Evolutionary conservation across 495 filamentous ascomycete species (phyloP).

Genomic region (Rostrohypoxylon terebratum): DNA sequence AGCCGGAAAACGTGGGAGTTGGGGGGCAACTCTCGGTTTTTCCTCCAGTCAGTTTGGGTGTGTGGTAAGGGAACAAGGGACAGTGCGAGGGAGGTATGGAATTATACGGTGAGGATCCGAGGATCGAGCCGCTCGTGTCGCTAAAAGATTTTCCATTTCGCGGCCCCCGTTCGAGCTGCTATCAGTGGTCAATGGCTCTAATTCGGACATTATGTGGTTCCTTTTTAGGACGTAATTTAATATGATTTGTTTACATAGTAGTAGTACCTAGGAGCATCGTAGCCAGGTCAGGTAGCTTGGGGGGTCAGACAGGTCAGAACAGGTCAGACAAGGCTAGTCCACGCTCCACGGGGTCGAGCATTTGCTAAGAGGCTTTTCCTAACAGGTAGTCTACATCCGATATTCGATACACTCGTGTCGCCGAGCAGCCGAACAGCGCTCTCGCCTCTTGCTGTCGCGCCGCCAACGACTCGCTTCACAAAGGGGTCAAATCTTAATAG

Average conservation of each 20-base stretch:
- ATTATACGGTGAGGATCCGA: conserved; percentile 46
- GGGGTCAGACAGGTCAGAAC: neutral
- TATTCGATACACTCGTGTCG: conserved; percentile 36
- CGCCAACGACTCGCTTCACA: neutral
- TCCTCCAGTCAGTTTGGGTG: neutral
- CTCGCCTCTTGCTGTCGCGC: conserved; percentile 23
- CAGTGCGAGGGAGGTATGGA: conserved; percentile 22
- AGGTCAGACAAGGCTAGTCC: neutral
- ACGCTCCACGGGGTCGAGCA: conserved; percentile 12
- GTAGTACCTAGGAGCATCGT: too few species aligned
- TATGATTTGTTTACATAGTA: conserved; percentile 44
- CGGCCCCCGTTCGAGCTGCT: conserved; percentile 38
- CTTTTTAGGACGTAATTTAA: conserved; percentile 44
- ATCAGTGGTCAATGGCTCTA: conserved; percentile 49
- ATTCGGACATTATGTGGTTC: conserved; percentile 51
- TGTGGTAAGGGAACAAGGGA: neutral
- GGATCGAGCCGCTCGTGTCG: conserved; percentile 48
- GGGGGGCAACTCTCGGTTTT: neutral
- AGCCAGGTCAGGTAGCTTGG: conserved; percentile 30
- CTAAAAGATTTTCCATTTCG: conserved; percentile 45
- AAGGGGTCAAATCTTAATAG: conserved; percentile 10
- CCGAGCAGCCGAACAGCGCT: conserved; percentile 37
- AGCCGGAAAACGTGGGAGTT: conserved; percentile 20
- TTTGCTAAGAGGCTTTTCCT: conserved; percentile 24
- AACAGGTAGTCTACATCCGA: conserved; percentile 30